Evolutionary conservation across 495 filamentous ascomycete genomes (phyloP).

Genomic region (Xylaria castorea): DNA sequence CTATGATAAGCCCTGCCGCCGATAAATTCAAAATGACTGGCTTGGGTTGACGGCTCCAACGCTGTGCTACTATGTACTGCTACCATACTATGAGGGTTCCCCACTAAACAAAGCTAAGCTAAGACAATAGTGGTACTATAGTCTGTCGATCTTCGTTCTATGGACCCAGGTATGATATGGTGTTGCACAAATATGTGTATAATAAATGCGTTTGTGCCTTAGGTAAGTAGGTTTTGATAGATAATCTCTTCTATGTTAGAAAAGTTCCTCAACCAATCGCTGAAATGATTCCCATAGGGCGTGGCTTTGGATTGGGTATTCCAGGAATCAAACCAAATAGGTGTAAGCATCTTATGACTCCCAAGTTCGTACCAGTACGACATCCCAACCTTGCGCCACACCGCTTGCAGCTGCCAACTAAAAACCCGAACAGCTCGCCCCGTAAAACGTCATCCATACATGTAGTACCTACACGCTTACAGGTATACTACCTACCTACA

Average conservation of each 20-base stretch:
- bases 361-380: background rate
- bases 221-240: background rate
- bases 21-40: constrained; percentile 7
- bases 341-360: background rate
- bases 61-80: background rate
- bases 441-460: too few species aligned
- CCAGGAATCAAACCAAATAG: background rate
- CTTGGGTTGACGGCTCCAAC: background rate
- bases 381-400: background rate
- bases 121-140: background rate
- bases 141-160: constrained; percentile 1
- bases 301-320: background rate
- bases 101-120: background rate
- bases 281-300: background rate
- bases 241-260: background rate
- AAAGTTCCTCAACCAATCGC: background rate
- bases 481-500: too few species aligned
- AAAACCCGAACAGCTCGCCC: too few species aligned
- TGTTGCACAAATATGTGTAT: background rate
- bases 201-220: background rate
- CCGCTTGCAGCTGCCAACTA: constrained; percentile 5
- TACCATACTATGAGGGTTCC: background rate
- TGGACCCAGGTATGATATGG: background rate
- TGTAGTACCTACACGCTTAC: too few species aligned
- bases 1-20: constrained; percentile 6